These are phyloP conservation scores for Tolypocladium pustulatum DNA, from an alignment of 2,329 filamentous ascomycete genomes.

Conservation along the genomic window DNA sequence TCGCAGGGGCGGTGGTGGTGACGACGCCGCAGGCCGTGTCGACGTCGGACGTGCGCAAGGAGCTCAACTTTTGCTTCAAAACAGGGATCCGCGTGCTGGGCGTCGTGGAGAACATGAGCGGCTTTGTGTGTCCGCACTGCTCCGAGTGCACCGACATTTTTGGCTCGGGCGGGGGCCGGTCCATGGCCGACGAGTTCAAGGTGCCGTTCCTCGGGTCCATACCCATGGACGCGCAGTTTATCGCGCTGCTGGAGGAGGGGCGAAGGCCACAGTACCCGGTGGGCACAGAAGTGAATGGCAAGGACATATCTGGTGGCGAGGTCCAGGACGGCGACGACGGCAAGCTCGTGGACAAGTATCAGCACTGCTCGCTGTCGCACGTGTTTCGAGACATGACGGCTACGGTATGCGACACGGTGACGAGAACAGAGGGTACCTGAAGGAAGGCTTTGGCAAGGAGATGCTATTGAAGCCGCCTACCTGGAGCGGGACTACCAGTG, in stretches of 20 bases:
- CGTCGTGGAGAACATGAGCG: constrained; percentile 95
- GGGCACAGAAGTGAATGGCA: constrained; percentile 52
- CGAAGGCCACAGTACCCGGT: constrained; percentile 55
- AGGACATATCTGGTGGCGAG: constrained; percentile 29
- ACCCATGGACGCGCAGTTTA: constrained; percentile 89
- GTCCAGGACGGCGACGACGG: constrained; percentile 4
- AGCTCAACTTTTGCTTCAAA: constrained; percentile 87
- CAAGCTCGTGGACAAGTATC: constrained; percentile 59
- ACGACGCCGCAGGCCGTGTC: constrained; percentile 93
- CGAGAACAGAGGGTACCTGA: not conserved
- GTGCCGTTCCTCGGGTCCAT: constrained; percentile 79
- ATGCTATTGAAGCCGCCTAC: not conserved
- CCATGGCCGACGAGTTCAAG: constrained; percentile 78
- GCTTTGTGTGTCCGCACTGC: constrained; percentile 73
- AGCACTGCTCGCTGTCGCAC: constrained; percentile 56
- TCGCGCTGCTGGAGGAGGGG: constrained; percentile 71
- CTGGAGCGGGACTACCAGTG: not conserved
- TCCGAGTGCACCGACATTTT: constrained; percentile 90
- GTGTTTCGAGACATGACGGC: constrained; percentile 57
- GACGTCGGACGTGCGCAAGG: constrained; percentile 88
- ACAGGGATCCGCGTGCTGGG: constrained; percentile 71
- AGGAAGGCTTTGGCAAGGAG: not conserved
- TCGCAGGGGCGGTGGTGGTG: constrained; percentile 84
- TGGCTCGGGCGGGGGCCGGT: constrained; percentile 76
- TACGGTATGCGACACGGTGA: not conserved